Evolutionary conservation across 2,329 filamentous ascomycete genomes (phyloP).

Genomic region (Cytospora piceicola): DNA sequence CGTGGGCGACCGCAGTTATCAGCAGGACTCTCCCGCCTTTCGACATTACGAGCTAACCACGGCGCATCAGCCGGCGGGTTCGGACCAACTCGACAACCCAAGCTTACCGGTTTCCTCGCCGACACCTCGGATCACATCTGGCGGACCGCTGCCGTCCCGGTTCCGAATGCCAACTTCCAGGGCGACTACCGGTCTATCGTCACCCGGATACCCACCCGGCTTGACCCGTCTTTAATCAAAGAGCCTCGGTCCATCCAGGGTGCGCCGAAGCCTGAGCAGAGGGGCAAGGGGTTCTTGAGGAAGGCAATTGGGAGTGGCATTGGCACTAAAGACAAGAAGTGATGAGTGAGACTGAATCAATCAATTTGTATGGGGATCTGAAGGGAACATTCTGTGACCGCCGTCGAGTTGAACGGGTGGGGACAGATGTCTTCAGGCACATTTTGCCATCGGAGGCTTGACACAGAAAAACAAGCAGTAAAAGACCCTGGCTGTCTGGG

Average conservation of each 20-base stretch:
- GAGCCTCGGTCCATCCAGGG: constrained; percentile 90
- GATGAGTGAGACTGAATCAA: background rate
- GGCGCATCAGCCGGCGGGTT: constrained; percentile 50
- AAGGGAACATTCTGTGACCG: background rate
- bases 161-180: constrained; percentile 64
- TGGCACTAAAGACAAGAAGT: constrained; percentile 4
- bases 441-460: background rate
- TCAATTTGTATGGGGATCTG: background rate
- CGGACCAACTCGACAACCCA: constrained; percentile 43
- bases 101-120: constrained; percentile 64
- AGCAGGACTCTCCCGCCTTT: constrained; percentile 64
- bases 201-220: constrained; percentile 74
- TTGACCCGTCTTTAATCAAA: constrained; percentile 87
- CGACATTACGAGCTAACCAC: constrained; percentile 61
- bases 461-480: background rate
- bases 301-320: constrained; percentile 53
- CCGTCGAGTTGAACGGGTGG: background rate
- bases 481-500: background rate
- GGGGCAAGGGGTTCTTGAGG: constrained; percentile 54
- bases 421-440: background rate
- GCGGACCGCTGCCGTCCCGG: constrained; percentile 67
- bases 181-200: constrained; percentile 65
- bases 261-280: constrained; percentile 67
- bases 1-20: constrained; percentile 69
- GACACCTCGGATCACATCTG: constrained; percentile 80